These are phyloP conservation scores for Camelina neglecta DNA, from an alignment of 345 rosid genomes.

Conservation along the genomic window DNA sequence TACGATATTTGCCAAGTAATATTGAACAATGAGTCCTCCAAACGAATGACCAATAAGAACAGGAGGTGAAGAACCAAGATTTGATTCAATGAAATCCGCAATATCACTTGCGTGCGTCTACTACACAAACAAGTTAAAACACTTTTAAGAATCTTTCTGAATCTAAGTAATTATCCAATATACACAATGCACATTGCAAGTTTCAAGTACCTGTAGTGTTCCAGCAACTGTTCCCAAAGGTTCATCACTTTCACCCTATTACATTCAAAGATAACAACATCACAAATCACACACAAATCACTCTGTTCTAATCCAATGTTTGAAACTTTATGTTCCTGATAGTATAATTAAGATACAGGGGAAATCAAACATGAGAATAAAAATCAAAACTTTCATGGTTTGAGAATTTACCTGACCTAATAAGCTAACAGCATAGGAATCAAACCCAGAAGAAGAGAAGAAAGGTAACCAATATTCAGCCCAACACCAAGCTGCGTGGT, in stretches of 20 bases:
- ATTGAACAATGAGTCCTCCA: conserved; percentile 87
- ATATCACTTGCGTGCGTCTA: conserved; percentile 94
- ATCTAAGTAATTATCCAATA: background rate
- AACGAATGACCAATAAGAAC: conserved; percentile 89
- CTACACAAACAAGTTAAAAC: conserved; percentile 44
- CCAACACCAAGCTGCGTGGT: conserved; percentile 99
- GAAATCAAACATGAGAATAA: background rate
- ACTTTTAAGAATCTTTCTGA: background rate
- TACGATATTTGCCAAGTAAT: conserved; percentile 65
- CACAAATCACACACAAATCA: conserved; percentile 15
- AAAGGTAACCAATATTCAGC: conserved; percentile 91
- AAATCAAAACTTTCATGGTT: background rate
- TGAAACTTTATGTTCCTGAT: conserved; percentile 4
- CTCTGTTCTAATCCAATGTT: background rate
- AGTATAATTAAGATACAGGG: too few relatives aligned
- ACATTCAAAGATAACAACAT: conserved; percentile 5
- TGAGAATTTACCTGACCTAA: conserved; percentile 66
- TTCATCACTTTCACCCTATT: conserved; percentile 88
- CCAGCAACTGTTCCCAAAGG: conserved; percentile 71
- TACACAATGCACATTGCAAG: conserved; percentile 12
- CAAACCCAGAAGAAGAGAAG: conserved; percentile 78
- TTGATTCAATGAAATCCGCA: conserved; percentile 69
- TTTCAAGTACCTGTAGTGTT: conserved; percentile 67
- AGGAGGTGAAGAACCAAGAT: conserved; percentile 58
- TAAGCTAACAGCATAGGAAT: conserved; percentile 81